phyloP scores from a whole-genome alignment of 352 stramenopile genomes.

The Phytophthora multivora region DNA sequence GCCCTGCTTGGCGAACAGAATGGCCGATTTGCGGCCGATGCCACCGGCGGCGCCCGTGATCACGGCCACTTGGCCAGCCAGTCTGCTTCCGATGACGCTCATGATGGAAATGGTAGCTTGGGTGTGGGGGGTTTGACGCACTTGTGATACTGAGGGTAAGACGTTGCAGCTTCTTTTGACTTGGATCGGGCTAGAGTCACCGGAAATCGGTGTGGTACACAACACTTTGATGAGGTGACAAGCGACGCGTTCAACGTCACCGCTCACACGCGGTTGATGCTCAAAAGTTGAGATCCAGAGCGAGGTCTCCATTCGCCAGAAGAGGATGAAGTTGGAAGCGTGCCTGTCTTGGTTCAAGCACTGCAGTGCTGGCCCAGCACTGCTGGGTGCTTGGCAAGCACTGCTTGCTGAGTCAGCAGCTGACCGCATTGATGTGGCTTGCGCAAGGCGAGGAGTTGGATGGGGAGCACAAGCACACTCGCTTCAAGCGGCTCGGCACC shows the following conservation, averaged over 20 bases:
- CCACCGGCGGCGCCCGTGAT: conserved; percentile 84
- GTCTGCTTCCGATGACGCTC: conserved; percentile 59
- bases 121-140: conserved; percentile 12
- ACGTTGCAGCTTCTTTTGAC: conserved; percentile 9
- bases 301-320: conserved; percentile 1
- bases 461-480: conserved; percentile 20
- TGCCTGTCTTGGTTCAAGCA: conserved; percentile 13
- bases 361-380: too few species aligned
- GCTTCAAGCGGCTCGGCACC: too few species aligned
- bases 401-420: too few species aligned
- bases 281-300: conserved; percentile 12
- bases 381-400: too few species aligned
- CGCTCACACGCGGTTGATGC: conserved; percentile 14
- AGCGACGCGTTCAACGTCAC: conserved; percentile 6
- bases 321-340: too few species aligned
- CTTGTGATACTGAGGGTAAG: conserved; percentile 22
- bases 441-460: not conserved
- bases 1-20: conserved; percentile 85
- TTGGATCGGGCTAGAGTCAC: conserved; percentile 5
- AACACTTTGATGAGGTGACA: conserved; percentile 2
- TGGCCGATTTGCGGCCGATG: conserved; percentile 81
- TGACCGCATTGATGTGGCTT: not conserved
- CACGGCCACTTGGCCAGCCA: conserved; percentile 78
- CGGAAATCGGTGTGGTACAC: conserved; percentile 4
- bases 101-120: conserved; percentile 23